Percentiles rank a stretch among this genome's conserved stretches.
phyloP scores from a whole-genome alignment of 192 early-diverging fungal species.

The Backusella luteola region DNA sequence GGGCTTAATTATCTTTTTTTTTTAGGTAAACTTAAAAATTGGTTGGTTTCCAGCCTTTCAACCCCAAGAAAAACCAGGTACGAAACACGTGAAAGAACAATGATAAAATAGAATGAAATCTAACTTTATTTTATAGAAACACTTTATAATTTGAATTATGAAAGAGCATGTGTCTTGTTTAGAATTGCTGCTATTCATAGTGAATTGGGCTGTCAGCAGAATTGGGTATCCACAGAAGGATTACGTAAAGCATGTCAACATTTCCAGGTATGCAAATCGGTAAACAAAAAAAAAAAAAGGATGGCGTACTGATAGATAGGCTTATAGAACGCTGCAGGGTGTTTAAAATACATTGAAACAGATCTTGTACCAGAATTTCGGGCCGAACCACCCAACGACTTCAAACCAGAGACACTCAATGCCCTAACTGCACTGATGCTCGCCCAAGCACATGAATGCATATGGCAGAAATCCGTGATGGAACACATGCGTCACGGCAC shows the following conservation, averaged over 20 bases:
- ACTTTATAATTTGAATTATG: slow-evolving; percentile 71
- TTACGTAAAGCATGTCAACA: slow-evolving; percentile 69
- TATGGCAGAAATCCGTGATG: slow-evolving; percentile 81
- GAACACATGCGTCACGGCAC: slow-evolving; percentile 79
- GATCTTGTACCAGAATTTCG: slow-evolving; percentile 64
- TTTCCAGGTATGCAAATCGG: slow-evolving; percentile 62
- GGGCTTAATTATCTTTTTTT: background rate
- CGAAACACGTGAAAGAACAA: slow-evolving; percentile 4
- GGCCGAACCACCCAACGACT: slow-evolving; percentile 60
- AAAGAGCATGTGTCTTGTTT: slow-evolving; percentile 81
- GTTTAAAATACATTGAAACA: slow-evolving; percentile 61
- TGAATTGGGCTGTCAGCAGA: slow-evolving; percentile 70
- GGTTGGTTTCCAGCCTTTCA: slow-evolving; percentile 64
- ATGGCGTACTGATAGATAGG: background rate
- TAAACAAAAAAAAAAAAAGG: no score
- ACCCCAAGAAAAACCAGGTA: slow-evolving; percentile 54
- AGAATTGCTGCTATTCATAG: slow-evolving; percentile 85
- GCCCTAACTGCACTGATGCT: slow-evolving; percentile 74
- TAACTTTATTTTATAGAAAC: background rate
- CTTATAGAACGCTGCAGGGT: slow-evolving; percentile 73
- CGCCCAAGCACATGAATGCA: slow-evolving; percentile 93
- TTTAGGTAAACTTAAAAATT: slow-evolving; percentile 62
- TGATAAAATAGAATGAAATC: background rate
- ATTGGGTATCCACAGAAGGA: slow-evolving; percentile 69
- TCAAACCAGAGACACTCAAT: slow-evolving; percentile 59